Evolutionary conservation across 495 filamentous ascomycete genomes (phyloP), one percentile per base, ranked within the genome.

Genomic region (Echria macrotheca): DNA sequence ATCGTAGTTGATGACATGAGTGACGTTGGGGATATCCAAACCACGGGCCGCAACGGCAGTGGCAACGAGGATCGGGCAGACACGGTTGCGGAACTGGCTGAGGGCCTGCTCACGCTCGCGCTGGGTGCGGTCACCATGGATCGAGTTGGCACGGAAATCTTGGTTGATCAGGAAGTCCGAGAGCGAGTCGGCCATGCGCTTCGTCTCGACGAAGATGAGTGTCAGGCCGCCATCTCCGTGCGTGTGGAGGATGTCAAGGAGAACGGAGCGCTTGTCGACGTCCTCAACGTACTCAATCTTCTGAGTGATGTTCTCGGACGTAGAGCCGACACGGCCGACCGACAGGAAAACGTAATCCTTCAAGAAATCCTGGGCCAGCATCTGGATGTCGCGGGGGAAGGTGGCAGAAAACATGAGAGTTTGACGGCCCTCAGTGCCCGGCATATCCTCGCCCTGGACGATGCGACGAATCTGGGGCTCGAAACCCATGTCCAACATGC

Each of bases 401-500:
- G 93, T 98, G 62, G 91, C 91, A 18, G 91, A 97, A 69, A 98
- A 98, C 93, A 98, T 98, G 75, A 98, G 91, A 33, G 93, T 96
- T 70, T 97, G 94, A 61, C 94, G 89, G 58, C 77, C 71, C 49
- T 86, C 75, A 52, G 89, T 87, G 37, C 72, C 69, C 28, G 94
- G 93, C 93, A 97, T 96, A 64, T 98, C 93, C 71, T 96, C 93
- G 53, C 87, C 88, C 70, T 98, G 91, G 19, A 98, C 91, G 58
- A 98, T 97, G 56, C 93, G 86, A 56, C 93, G 91, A 67, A 98
- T 96, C 71, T 98, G 93, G 59, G 93, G 93, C 77, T 98, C 93
- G 78, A 98, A 98, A 86, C 93, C 93, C 93, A 98, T 97, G 76
- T 98, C 93, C 79, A 98, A 74, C 93, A 98, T 97, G 69, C 94